These are phyloP conservation scores for Hemisphaericaspora nanyangensis DNA, from an alignment of 805 yeast genomes.

Conservation along the genomic window DNA sequence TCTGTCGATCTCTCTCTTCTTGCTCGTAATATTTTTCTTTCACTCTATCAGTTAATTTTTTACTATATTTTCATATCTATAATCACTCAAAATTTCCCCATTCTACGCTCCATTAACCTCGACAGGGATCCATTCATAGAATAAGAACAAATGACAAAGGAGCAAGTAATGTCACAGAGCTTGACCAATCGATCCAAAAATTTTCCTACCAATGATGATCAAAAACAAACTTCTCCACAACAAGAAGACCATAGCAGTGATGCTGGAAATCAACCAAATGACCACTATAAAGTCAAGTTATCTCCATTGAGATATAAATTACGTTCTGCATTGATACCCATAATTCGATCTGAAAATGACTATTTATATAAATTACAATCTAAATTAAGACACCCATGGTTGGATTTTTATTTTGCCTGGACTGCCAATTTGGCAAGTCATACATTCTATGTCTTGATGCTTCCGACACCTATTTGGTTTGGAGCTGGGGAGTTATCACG, in stretches of 20 bases:
- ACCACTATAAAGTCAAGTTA: conserved; percentile 61
- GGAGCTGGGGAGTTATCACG: conserved; percentile 58
- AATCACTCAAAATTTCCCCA: too few species aligned
- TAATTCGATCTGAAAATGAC: conserved; percentile 63
- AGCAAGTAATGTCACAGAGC: too few species aligned
- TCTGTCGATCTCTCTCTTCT: too few species aligned
- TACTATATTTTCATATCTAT: too few species aligned
- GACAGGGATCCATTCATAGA: too few species aligned
- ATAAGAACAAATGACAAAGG: too few species aligned
- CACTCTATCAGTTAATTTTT: too few species aligned
- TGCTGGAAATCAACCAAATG: conserved; percentile 70
- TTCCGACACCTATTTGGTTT: conserved; percentile 83
- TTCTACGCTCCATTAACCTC: too few species aligned
- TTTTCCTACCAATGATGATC: too few species aligned
- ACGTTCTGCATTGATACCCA: conserved; percentile 52
- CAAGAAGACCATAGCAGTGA: conserved; percentile 46
- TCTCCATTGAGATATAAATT: conserved; percentile 51
- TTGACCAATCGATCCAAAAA: too few species aligned
- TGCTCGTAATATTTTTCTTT: too few species aligned
- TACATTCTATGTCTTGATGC: conserved; percentile 85
- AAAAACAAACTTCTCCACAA: too few species aligned
- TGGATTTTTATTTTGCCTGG: conserved; percentile 79
- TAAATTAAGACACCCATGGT: conserved; percentile 39
- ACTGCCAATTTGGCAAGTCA: conserved; percentile 90
- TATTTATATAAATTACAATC: conserved; percentile 56